These are phyloP conservation scores for Onygenales sp. DNA, from an alignment of 2,329 filamentous ascomycete species.

Conservation along the genomic window DNA sequence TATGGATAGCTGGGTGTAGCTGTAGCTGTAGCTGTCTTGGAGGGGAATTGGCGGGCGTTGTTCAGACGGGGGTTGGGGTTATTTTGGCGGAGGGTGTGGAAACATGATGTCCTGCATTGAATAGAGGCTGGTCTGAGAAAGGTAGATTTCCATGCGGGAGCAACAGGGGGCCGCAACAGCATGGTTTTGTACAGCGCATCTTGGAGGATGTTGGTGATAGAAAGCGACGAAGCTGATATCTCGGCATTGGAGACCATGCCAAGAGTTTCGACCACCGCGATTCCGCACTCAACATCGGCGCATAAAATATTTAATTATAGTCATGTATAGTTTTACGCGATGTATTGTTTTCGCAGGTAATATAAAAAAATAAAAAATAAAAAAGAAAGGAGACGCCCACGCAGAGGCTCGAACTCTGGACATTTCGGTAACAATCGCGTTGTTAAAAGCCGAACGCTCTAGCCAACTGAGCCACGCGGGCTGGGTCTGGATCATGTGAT, in stretches of 20 bases:
- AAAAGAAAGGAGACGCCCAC: background rate
- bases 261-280: too few species aligned
- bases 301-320: background rate
- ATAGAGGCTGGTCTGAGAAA: background rate
- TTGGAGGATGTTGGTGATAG: background rate
- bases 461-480: constrained; percentile 2
- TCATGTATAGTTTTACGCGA: background rate
- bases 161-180: background rate
- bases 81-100: background rate
- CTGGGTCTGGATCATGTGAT: background rate
- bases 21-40: background rate
- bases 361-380: background rate
- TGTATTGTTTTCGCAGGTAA: background rate
- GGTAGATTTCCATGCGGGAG: background rate
- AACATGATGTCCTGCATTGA: background rate
- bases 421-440: background rate
- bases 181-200: background rate
- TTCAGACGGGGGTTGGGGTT: background rate
- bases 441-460: constrained; percentile 4
- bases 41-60: background rate
- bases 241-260: background rate
- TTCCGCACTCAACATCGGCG: too few species aligned
- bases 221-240: background rate
- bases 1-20: background rate
- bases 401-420: constrained; percentile 3